Percentiles rank a stretch among this genome's conserved stretches.
phyloP scores from a whole-genome alignment of 371 early-diverging fungal genomes.

The Nematocida parisii region DNA sequence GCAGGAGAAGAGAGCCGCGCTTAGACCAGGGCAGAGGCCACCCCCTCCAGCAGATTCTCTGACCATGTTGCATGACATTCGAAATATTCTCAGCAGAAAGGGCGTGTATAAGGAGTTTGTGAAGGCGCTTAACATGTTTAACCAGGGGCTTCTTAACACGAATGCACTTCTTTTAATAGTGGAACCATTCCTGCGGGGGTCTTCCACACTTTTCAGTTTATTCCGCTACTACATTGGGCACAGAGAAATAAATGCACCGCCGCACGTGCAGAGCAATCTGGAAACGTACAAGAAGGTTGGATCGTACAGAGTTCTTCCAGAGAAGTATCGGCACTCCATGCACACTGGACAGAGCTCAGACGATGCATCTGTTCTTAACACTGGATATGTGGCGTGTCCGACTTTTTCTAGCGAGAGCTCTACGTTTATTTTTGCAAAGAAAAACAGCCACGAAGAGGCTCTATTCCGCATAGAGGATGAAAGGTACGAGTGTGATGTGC shows the following conservation, averaged over 20 bases:
- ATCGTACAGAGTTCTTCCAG: slow-evolving; percentile 62
- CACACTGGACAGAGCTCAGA: slow-evolving; percentile 84
- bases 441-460: slow-evolving; percentile 86
- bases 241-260: slow-evolving; percentile 71
- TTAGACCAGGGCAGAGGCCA: background rate
- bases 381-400: slow-evolving; percentile 86
- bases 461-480: slow-evolving; percentile 93
- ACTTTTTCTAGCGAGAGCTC: slow-evolving; percentile 88
- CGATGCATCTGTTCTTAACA: slow-evolving; percentile 85
- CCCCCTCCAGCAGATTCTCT: slow-evolving; percentile 74
- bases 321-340: slow-evolving; percentile 65
- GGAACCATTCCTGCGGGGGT: slow-evolving; percentile 72
- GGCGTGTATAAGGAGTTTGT: slow-evolving; percentile 88
- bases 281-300: slow-evolving; percentile 61
- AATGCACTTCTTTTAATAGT: slow-evolving; percentile 75
- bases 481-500: slow-evolving; percentile 90
- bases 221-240: slow-evolving; percentile 89
- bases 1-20: background rate
- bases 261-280: slow-evolving; percentile 35
- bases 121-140: slow-evolving; percentile 86
- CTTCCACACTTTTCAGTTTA: slow-evolving; percentile 78
- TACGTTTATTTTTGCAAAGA: slow-evolving; percentile 82
- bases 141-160: slow-evolving; percentile 82
- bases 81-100: slow-evolving; percentile 73
- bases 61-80: slow-evolving; percentile 73